These are phyloP conservation scores for Kalmusia sp. DNA, from an alignment of 2,329 filamentous ascomycete species.

Conservation along the genomic window DNA sequence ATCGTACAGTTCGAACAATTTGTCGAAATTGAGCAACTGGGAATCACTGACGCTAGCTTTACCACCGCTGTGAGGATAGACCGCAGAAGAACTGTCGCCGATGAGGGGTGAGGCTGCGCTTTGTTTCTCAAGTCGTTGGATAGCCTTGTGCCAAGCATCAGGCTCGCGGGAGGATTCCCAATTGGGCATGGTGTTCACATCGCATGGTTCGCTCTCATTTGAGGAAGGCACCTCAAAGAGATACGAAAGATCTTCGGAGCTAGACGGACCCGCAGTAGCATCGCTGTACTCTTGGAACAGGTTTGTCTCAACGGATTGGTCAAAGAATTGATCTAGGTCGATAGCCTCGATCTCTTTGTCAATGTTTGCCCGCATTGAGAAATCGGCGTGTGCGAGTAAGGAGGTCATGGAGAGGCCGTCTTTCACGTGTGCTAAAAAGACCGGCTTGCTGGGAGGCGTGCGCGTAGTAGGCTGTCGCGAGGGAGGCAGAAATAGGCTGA, in stretches of 20 bases:
- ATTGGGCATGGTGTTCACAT: constrained; percentile 58
- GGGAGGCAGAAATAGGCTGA: constrained; percentile 22
- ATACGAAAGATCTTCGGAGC: constrained; percentile 58
- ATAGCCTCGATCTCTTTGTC: constrained; percentile 62
- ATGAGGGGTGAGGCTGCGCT: constrained; percentile 51
- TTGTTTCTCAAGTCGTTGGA: constrained; percentile 59
- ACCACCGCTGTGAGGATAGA: constrained; percentile 39
- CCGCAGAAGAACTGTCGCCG: constrained; percentile 34
- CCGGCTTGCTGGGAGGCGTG: constrained; percentile 27
- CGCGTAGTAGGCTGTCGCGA: constrained; percentile 20
- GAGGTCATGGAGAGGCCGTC: constrained; percentile 32
- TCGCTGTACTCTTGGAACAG: constrained; percentile 56
- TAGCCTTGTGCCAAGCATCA: constrained; percentile 62
- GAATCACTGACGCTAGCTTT: constrained; percentile 41
- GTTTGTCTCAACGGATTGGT: constrained; percentile 68
- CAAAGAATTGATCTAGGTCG: constrained; percentile 68
- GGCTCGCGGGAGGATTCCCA: constrained; percentile 54
- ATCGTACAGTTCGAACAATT: constrained; percentile 33
- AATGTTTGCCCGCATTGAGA: constrained; percentile 54
- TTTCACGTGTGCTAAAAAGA: constrained; percentile 31
- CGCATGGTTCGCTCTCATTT: constrained; percentile 57
- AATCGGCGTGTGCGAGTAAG: constrained; percentile 31
- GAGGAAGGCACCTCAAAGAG: constrained; percentile 60
- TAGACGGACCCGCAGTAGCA: constrained; percentile 56
- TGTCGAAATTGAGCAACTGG: constrained; percentile 40